Conservation (phyloP, 129 eudicot species). For the Helianthus tuberosus region DNA sequence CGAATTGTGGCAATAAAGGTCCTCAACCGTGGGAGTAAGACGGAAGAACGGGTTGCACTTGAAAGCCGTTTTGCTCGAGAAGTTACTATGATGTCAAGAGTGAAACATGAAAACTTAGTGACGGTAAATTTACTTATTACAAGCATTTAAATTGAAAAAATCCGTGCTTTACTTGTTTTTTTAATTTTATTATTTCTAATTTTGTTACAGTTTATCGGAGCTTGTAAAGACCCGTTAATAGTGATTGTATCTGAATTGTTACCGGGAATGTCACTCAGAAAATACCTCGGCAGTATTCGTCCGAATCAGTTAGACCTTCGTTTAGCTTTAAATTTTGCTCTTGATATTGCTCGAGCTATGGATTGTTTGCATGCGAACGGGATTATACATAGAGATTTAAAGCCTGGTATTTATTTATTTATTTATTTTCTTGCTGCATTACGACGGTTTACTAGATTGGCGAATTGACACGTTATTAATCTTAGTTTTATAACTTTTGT, state of each 20-base stretch:
- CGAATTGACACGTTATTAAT: too few species aligned
- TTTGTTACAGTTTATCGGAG: constrained; percentile 81
- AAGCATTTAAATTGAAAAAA: background rate
- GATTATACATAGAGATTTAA: constrained; percentile 92
- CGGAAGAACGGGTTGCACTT: constrained; percentile 71
- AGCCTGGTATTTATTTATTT: constrained; percentile 83
- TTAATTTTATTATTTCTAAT: background rate
- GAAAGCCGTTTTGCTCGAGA: constrained; percentile 94
- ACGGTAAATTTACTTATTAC: constrained; percentile 50
- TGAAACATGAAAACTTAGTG: constrained; percentile 87
- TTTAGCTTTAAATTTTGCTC: constrained; percentile 78
- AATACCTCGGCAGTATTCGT: constrained; percentile 74
- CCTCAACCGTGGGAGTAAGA: constrained; percentile 72
- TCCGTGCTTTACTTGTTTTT: background rate
- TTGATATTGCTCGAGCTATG: constrained; percentile 95
- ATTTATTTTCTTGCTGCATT: background rate
- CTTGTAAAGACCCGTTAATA: constrained; percentile 98
- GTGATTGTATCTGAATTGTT: constrained; percentile 91
- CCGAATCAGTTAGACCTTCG: constrained; percentile 76
- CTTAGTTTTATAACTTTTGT: too few species aligned
- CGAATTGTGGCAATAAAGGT: constrained; percentile 90
- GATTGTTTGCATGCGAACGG: constrained; percentile 98
- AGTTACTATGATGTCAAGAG: constrained; percentile 94
- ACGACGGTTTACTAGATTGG: background rate
- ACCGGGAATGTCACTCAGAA: constrained; percentile 95